These are phyloP conservation scores for Tolypocladium guangdongense DNA, from an alignment of 2,329 filamentous ascomycete genomes.

Conservation along the genomic window DNA sequence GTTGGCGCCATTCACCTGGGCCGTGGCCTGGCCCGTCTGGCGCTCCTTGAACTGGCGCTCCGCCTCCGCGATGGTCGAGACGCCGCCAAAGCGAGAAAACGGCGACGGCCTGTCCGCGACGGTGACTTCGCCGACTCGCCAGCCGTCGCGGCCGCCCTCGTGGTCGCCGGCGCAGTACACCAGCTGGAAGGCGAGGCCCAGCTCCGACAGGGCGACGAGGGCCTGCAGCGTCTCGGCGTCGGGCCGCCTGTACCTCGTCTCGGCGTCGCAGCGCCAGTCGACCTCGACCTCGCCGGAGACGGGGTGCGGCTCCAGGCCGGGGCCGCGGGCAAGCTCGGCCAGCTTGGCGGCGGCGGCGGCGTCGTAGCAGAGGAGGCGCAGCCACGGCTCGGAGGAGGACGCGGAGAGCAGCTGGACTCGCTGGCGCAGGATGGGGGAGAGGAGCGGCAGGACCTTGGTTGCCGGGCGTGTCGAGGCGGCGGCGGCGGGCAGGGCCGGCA, in stretches of 20 bases:
- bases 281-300: conserved; percentile 71
- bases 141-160: conserved; percentile 50
- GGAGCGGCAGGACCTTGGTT: conserved; percentile 43
- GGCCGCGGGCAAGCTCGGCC: conserved; percentile 47
- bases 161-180: conserved; percentile 60
- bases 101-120: conserved; percentile 45
- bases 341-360: conserved; percentile 43
- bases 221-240: conserved; percentile 68
- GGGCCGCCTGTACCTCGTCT: conserved; percentile 53
- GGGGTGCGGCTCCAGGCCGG: conserved; percentile 67
- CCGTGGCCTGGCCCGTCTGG: conserved; percentile 11
- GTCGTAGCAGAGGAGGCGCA: conserved; percentile 63
- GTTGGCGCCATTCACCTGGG: conserved; percentile 8
- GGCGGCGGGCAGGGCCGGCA: conserved; percentile 49
- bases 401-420: conserved; percentile 54
- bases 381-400: conserved; percentile 55
- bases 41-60: conserved; percentile 40
- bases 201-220: conserved; percentile 48
- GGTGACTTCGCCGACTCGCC: conserved; percentile 62
- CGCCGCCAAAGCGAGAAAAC: conserved; percentile 41
- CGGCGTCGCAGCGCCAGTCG: conserved; percentile 54
- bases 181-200: conserved; percentile 53
- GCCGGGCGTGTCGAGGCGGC: conserved; percentile 47
- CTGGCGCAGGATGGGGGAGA: conserved; percentile 56
- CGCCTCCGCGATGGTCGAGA: conserved; percentile 44